Conservation (phyloP, 2,329 filamentous ascomycete species). For the Microcyclosporella mali region DNA sequence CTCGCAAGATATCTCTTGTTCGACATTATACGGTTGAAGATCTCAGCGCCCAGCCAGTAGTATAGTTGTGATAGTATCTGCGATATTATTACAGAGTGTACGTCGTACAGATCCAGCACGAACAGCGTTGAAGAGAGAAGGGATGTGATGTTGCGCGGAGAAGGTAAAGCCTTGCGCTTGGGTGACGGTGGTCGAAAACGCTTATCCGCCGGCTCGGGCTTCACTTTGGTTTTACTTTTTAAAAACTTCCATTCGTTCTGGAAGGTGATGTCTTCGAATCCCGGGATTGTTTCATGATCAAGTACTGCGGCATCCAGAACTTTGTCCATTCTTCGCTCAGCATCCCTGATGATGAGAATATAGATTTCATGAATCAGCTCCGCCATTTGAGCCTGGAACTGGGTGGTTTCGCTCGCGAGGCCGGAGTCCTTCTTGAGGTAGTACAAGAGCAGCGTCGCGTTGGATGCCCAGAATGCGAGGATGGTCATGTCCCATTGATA, state of each 20-base stretch:
- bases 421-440: slow-evolving; percentile 93
- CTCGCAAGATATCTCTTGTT: slow-evolving; percentile 89
- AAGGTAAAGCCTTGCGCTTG: slow-evolving; percentile 83
- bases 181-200: slow-evolving; percentile 87
- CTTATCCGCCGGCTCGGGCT: slow-evolving; percentile 83
- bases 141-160: slow-evolving; percentile 91
- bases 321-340: slow-evolving; percentile 92
- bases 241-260: slow-evolving; percentile 99
- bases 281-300: slow-evolving; percentile 95
- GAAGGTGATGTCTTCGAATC: slow-evolving; percentile 93
- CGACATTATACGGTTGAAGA: slow-evolving; percentile 97
- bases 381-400: slow-evolving; percentile 87
- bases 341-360: slow-evolving; percentile 92
- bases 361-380: slow-evolving; percentile 98
- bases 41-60: slow-evolving; percentile 92
- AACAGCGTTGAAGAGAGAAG: slow-evolving; percentile 93
- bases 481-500: slow-evolving; percentile 99
- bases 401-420: slow-evolving; percentile 69
- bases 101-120: slow-evolving; percentile 96
- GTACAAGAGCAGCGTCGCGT: slow-evolving; percentile 88
- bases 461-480: slow-evolving; percentile 96
- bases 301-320: slow-evolving; percentile 89
- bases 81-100: slow-evolving; percentile 90
- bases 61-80: slow-evolving; percentile 89
- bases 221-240: slow-evolving; percentile 81